These are phyloP conservation scores for Canna indica DNA, from an alignment of 176 grass and related monocot species.

Conservation along the genomic window DNA sequence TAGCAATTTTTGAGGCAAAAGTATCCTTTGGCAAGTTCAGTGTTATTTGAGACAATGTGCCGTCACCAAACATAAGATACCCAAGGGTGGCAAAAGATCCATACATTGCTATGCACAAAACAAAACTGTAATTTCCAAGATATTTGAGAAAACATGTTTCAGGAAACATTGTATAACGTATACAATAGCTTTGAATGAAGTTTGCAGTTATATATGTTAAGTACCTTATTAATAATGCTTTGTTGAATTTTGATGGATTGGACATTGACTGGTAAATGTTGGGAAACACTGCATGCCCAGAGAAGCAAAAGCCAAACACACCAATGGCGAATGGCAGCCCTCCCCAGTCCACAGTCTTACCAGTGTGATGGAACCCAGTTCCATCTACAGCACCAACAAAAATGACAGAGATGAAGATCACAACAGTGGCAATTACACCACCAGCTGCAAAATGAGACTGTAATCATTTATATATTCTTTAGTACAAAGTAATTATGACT, in stretches of 20 bases:
- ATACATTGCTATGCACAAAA: conserved; percentile 69
- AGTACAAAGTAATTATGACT: neutral
- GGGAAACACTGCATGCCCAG: conserved; percentile 87
- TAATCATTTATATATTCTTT: neutral
- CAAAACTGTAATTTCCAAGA: conserved; percentile 48
- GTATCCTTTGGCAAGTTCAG: conserved; percentile 79
- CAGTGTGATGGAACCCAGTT: conserved; percentile 59
- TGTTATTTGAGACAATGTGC: conserved; percentile 84
- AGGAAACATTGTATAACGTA: conserved; percentile 20
- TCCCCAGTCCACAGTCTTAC: conserved; percentile 50
- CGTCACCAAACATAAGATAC: conserved; percentile 89
- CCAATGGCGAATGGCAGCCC: conserved; percentile 80
- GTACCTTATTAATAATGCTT: conserved; percentile 53
- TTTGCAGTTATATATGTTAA: neutral
- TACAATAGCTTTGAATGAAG: neutral
- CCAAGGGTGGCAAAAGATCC: conserved; percentile 67
- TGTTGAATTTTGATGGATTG: conserved; percentile 73
- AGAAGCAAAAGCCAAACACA: conserved; percentile 86
- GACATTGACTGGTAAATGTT: conserved; percentile 98
- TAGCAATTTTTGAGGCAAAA: conserved; percentile 67
- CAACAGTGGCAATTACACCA: conserved; percentile 60
- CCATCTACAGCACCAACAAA: conserved; percentile 47
- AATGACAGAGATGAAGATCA: conserved; percentile 59
- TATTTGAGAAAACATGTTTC: neutral
- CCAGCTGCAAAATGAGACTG: conserved; percentile 39